A percentile compares a stretch with the other conserved stretches of the same genome.
Conservation (phyloP, 2,329 filamentous ascomycete species). For the Aciculosporium take region DNA sequence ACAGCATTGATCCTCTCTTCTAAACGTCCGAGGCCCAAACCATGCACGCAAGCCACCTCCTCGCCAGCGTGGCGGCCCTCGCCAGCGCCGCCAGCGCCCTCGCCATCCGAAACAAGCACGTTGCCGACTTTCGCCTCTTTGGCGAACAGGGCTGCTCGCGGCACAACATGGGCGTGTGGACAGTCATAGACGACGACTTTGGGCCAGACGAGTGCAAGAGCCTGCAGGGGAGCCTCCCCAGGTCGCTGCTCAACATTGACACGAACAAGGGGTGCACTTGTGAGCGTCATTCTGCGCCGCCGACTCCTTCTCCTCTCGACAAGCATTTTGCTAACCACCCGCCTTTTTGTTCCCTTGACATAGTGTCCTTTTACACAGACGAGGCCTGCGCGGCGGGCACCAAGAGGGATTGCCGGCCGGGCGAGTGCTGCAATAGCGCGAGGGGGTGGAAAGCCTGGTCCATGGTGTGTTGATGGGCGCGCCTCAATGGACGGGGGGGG, state of each 20-base stretch:
- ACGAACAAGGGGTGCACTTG: conserved; percentile 10
- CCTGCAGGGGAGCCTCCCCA: conserved; percentile 6
- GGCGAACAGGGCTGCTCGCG: conserved; percentile 9
- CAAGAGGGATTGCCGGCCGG: not conserved
- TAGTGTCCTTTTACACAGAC: conserved; percentile 9
- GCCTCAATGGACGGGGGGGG: too few species aligned
- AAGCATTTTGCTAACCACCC: not conserved
- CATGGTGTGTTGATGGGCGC: conserved; percentile 1
- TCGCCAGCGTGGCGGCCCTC: conserved; percentile 7
- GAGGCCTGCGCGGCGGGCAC: conserved; percentile 1
- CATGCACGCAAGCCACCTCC: conserved; percentile 9
- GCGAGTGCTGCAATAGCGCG: not conserved
- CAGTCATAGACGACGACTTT: conserved; percentile 13
- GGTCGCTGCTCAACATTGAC: conserved; percentile 8
- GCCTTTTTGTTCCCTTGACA: not conserved
- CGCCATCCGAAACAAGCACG: conserved; percentile 11
- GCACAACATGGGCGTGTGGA: conserved; percentile 14
- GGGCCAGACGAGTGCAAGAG: conserved; percentile 9
- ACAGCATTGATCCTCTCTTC: too few species aligned
- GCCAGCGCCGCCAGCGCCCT: conserved; percentile 7
- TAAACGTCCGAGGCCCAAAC: too few species aligned
- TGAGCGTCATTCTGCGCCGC: conserved; percentile 3
- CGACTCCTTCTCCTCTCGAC: not conserved
- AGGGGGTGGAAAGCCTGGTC: conserved; percentile 4
- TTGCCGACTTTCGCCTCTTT: conserved; percentile 14